Evolutionary conservation across 2,329 filamentous ascomycete species (phyloP).

Genomic region (Triangularia verruculosa): DNA sequence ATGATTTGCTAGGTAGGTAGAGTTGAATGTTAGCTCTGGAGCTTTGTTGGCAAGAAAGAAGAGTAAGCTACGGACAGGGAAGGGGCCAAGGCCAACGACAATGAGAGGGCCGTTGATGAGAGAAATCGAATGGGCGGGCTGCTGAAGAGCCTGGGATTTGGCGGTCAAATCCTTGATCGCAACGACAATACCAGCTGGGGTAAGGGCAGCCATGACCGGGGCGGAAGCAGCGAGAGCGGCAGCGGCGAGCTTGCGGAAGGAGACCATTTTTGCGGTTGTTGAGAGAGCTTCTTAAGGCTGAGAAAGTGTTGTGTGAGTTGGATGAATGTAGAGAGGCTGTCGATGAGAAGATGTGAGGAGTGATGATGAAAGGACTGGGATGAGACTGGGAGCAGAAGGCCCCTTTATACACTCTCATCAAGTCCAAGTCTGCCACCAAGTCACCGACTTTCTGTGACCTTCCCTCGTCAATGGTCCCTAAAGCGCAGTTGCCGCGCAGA

Average conservation of each 20-base stretch:
- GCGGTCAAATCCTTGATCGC: constrained; percentile 29
- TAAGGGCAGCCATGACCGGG: constrained; percentile 20
- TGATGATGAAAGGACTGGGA: background rate
- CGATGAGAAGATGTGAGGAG: background rate
- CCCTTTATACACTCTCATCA: background rate
- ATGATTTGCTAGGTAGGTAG: constrained; percentile 29
- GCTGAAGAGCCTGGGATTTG: constrained; percentile 30
- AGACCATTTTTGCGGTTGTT: constrained; percentile 15
- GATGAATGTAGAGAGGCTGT: background rate
- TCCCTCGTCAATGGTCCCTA: background rate
- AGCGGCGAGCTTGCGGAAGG: constrained; percentile 17
- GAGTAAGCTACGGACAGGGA: constrained; percentile 29
- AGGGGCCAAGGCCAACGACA: constrained; percentile 31
- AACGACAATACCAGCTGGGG: constrained; percentile 22
- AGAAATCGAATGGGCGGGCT: constrained; percentile 29
- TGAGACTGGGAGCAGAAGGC: background rate
- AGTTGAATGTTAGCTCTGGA: background rate
- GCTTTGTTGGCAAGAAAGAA: background rate
- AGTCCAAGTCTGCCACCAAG: background rate
- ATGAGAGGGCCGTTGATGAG: constrained; percentile 30
- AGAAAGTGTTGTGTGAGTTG: background rate
- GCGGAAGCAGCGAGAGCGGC: constrained; percentile 17
- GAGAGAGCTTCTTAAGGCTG: background rate
- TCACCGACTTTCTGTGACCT: background rate
- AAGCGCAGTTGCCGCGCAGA: background rate